These are phyloP conservation scores for Nepenthes gracilis DNA, from an alignment of 148 eudicot species.

Conservation along the genomic window DNA sequence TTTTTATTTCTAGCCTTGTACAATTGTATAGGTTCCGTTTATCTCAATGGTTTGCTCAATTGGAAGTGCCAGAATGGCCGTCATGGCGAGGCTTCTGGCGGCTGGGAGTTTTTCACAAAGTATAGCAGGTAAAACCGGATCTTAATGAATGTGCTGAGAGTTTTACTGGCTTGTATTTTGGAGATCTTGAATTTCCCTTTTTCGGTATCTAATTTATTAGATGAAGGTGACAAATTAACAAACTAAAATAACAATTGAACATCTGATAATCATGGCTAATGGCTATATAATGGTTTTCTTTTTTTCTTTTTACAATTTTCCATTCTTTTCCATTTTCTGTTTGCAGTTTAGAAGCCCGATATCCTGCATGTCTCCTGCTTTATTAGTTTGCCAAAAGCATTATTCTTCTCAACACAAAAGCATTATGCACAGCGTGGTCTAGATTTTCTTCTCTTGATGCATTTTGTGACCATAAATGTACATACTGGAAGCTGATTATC, in stretches of 20 bases:
- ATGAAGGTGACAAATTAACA: no score
- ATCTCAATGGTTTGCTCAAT: constrained; percentile 40
- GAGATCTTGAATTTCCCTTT: background rate
- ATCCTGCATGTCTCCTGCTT: background rate
- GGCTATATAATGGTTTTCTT: no score
- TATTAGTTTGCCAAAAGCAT: no score
- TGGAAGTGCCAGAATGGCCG: constrained; percentile 53
- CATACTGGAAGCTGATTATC: no score
- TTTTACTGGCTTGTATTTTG: background rate
- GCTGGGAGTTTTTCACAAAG: constrained; percentile 35
- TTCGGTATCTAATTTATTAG: background rate
- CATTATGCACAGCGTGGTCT: no score
- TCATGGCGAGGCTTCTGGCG: constrained; percentile 42
- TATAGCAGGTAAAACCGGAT: constrained; percentile 29
- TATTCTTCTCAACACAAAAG: no score
- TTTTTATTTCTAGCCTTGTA: no score
- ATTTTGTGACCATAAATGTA: no score
- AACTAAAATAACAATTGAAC: no score
- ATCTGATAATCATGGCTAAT: no score
- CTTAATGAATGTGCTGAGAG: background rate
- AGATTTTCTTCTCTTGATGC: no score
- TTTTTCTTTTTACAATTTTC: no score
- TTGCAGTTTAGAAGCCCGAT: background rate
- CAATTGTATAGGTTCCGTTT: background rate
- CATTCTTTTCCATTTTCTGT: background rate